Conservation (phyloP, 2,329 filamentous ascomycete genomes). For the Leptographium lundbergii region DNA sequence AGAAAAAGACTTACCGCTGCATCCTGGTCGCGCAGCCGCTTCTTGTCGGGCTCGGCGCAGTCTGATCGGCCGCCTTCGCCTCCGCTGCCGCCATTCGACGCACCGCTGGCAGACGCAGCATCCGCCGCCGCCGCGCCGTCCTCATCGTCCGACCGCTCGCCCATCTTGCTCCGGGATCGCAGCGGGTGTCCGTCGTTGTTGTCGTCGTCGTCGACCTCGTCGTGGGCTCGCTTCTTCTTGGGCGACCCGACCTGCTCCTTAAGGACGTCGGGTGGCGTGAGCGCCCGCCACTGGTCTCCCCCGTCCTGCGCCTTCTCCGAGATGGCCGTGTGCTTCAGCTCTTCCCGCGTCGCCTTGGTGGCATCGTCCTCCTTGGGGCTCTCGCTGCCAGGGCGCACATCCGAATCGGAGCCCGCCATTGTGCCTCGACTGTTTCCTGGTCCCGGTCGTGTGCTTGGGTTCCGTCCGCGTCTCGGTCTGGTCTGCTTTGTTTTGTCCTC, state of each 20-base stretch:
- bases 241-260: constrained; percentile 44
- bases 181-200: constrained; percentile 23
- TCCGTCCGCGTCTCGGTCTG: too few species aligned
- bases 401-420: constrained; percentile 5
- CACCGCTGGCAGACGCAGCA: not conserved
- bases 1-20: constrained; percentile 18
- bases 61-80: constrained; percentile 28
- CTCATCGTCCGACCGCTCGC: constrained; percentile 22
- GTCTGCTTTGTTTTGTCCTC: too few species aligned
- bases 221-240: constrained; percentile 53
- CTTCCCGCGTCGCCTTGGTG: constrained; percentile 49
- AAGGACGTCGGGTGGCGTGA: constrained; percentile 20
- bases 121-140: not conserved
- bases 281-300: not conserved
- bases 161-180: constrained; percentile 27
- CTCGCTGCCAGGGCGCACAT: constrained; percentile 17
- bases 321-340: constrained; percentile 51
- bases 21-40: constrained; percentile 42
- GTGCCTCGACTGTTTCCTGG: not conserved
- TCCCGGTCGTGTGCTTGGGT: not conserved
- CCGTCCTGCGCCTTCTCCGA: constrained; percentile 29
- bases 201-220: constrained; percentile 41
- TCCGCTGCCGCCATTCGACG: not conserved
- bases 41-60: constrained; percentile 51
- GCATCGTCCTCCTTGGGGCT: constrained; percentile 43